Evolutionary conservation across 345 rosid species (phyloP).

Genomic region (Pistacia atlantica): DNA sequence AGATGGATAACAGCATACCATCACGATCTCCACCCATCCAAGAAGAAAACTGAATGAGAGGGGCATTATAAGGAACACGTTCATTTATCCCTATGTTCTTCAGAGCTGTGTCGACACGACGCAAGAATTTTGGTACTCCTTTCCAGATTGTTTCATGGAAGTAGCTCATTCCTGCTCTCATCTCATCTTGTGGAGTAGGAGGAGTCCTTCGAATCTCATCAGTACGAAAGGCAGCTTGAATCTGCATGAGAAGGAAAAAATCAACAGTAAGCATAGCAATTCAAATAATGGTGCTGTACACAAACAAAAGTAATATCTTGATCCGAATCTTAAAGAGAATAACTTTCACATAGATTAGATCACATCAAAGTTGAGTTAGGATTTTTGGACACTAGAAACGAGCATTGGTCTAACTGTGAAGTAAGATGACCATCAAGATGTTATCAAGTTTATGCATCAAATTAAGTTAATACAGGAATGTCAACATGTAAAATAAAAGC

Average conservation of each 20-base stretch:
- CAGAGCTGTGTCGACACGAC: conserved; percentile 94
- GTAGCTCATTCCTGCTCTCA: conserved; percentile 99
- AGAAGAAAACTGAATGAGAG: conserved; percentile 95
- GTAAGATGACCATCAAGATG: neutral
- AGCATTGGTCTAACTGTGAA: neutral
- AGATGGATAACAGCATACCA: conserved; percentile 44
- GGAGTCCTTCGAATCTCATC: conserved; percentile 97
- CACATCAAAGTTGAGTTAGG: neutral
- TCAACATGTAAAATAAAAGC: neutral
- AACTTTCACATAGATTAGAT: neutral
- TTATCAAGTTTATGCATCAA: neutral
- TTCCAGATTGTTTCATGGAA: conserved; percentile 99
- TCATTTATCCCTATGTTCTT: conserved; percentile 93
- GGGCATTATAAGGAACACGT: conserved; percentile 96
- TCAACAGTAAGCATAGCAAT: neutral
- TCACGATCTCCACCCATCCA: conserved; percentile 99
- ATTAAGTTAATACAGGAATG: neutral
- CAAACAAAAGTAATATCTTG: neutral
- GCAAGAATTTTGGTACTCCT: conserved; percentile 95
- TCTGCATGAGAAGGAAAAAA: conserved; percentile 40
- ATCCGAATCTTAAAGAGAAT: neutral
- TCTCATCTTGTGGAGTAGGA: conserved; percentile 98
- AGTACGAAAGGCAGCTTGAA: conserved; percentile 99
- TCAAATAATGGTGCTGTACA: neutral
- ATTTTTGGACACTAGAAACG: neutral